phyloP scores from a whole-genome alignment of 352 stramenopile genomes.

The Phytophthora syringae region DNA sequence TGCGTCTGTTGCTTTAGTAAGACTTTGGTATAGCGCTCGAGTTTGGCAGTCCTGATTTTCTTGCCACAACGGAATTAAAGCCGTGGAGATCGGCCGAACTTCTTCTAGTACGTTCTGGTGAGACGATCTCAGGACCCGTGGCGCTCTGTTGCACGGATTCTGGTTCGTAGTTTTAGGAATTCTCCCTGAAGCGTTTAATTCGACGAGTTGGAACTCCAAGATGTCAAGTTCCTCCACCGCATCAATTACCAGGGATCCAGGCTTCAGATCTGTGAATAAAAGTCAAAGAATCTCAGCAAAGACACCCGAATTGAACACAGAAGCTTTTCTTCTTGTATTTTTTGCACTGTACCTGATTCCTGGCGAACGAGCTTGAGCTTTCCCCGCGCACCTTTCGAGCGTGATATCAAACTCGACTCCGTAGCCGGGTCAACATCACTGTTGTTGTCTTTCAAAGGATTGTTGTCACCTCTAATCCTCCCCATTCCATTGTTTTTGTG shows the following conservation, averaged over 20 bases:
- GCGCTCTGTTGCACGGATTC: constrained; percentile 4
- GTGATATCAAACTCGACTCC: constrained; percentile 15
- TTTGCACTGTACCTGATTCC: constrained; percentile 21
- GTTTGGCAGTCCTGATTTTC: constrained; percentile 5
- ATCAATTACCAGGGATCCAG: constrained; percentile 15
- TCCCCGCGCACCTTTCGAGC: constrained; percentile 13
- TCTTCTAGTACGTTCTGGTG: constrained; percentile 13
- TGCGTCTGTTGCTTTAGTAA: not conserved
- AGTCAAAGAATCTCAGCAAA: constrained; percentile 1
- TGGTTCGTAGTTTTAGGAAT: constrained; percentile 1
- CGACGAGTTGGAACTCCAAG: constrained; percentile 33
- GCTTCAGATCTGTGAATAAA: constrained; percentile 23
- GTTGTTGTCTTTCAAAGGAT: constrained; percentile 23
- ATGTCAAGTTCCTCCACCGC: constrained; percentile 42
- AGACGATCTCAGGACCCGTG: not conserved
- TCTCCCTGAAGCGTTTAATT: constrained; percentile 1
- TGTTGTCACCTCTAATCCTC: not conserved
- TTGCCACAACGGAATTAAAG: constrained; percentile 12
- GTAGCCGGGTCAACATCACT: constrained; percentile 15
- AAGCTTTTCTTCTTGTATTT: not conserved
- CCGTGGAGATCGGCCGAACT: constrained; percentile 16
- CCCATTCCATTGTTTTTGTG: constrained; percentile 16
- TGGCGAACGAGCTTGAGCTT: constrained; percentile 32
- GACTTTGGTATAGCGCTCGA: not conserved
- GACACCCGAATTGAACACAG: not conserved